Conservation (phyloP, 73 alveolate species). For the Paramecium tetraurelia region DNA sequence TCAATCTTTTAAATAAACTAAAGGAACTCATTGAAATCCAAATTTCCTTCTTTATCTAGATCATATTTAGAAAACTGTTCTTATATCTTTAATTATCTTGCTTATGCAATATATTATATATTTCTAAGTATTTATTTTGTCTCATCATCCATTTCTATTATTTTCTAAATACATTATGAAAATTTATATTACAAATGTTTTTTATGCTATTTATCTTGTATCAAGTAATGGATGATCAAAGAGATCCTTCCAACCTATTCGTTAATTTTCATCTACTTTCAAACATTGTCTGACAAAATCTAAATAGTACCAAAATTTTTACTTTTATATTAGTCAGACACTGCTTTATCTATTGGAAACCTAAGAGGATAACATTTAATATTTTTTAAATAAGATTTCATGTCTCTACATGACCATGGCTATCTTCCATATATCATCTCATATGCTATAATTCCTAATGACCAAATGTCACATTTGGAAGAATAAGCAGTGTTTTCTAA, state of each 20-base stretch:
- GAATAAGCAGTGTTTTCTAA: constrained; percentile 63
- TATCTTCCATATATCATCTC: constrained; percentile 48
- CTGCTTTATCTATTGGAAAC: constrained; percentile 48
- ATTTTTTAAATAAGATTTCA: constrained; percentile 46
- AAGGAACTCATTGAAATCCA: constrained; percentile 17
- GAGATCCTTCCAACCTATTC: constrained; percentile 53
- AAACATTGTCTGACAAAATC: constrained; percentile 50
- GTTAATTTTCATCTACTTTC: neutral
- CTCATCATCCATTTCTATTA: neutral
- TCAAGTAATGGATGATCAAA: constrained; percentile 42
- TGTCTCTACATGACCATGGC: constrained; percentile 60
- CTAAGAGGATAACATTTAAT: constrained; percentile 50
- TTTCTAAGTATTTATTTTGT: constrained; percentile 30
- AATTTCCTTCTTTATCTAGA: neutral
- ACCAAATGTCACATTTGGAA: constrained; percentile 75
- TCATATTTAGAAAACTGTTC: constrained; percentile 2
- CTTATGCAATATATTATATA: constrained; percentile 1
- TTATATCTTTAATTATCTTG: constrained; percentile 9
- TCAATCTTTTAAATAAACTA: neutral
- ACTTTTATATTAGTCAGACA: constrained; percentile 25
- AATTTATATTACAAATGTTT: neutral
- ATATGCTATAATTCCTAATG: constrained; percentile 64
- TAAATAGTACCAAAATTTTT: neutral
- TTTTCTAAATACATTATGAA: neutral
- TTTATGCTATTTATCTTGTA: neutral